phyloP scores from a whole-genome alignment of 805 yeast species.

The Metschnikowia henanensis region DNA sequence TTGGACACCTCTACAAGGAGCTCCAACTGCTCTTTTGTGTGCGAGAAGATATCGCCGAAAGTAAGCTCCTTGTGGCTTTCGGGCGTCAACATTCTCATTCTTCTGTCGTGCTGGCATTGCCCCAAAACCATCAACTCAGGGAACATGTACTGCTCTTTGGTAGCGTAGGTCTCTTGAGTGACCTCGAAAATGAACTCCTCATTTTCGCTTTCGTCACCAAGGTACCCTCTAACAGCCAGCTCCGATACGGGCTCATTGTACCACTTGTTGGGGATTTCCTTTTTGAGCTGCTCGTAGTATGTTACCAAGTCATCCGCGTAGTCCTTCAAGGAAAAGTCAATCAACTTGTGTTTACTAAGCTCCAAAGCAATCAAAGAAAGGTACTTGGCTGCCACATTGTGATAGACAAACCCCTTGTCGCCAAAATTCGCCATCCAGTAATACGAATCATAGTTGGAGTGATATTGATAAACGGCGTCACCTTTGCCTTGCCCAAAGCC shows the following conservation, averaged over 20 bases:
- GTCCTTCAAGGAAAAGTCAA: slow-evolving; percentile 45
- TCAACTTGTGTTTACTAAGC: slow-evolving; percentile 57
- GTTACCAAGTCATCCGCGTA: slow-evolving; percentile 46
- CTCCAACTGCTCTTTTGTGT: slow-evolving; percentile 26
- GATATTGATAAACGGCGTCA: slow-evolving; percentile 57
- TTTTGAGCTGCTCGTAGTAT: slow-evolving; percentile 33
- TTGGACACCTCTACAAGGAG: slow-evolving; percentile 22
- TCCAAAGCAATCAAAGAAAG: slow-evolving; percentile 55
- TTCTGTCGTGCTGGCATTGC: slow-evolving; percentile 12
- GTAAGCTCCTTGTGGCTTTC: slow-evolving; percentile 15
- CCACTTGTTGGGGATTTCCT: slow-evolving; percentile 39
- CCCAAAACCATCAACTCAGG: slow-evolving; percentile 17
- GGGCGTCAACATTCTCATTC: slow-evolving; percentile 7
- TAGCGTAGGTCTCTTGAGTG: slow-evolving; percentile 8
- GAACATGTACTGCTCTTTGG: slow-evolving; percentile 8
- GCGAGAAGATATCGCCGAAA: slow-evolving; percentile 26
- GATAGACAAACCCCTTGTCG: slow-evolving; percentile 54
- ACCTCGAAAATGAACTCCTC: slow-evolving; percentile 15
- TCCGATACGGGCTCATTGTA: slow-evolving; percentile 18
- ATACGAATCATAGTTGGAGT: slow-evolving; percentile 59
- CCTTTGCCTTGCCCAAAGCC: slow-evolving; percentile 30
- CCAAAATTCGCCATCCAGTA: slow-evolving; percentile 53
- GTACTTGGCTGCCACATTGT: slow-evolving; percentile 58
- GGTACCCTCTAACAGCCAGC: slow-evolving; percentile 7
- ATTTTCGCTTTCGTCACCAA: slow-evolving; percentile 10